phyloP scores from a whole-genome alignment of 345 rosid genomes.

The Triadica sebifera region DNA sequence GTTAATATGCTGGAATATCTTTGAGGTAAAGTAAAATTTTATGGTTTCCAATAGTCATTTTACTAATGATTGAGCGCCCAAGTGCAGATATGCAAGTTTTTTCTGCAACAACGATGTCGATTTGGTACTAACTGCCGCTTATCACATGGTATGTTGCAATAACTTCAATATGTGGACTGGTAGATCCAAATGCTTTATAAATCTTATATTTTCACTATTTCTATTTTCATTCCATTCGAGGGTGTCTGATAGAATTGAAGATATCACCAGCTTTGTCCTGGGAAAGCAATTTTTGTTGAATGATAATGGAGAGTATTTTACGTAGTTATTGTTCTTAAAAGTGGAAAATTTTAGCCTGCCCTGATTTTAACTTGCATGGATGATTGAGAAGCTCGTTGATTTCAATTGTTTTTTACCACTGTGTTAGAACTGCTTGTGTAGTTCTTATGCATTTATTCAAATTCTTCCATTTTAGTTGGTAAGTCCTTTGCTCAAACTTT shows the following conservation, averaged over 20 bases:
- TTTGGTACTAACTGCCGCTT: conserved; percentile 87
- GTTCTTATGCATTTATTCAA: not conserved
- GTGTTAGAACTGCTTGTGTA: not conserved
- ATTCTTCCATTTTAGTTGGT: not conserved
- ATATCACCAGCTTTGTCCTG: not conserved
- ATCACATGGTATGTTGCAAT: conserved; percentile 78
- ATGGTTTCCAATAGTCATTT: conserved; percentile 20
- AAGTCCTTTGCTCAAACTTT: conserved; percentile 8
- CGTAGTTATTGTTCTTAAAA: conserved; percentile 2
- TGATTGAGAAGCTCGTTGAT: not conserved
- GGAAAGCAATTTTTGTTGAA: conserved; percentile 6
- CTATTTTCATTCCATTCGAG: not conserved
- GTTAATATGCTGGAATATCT: not conserved
- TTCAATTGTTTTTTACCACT: not conserved
- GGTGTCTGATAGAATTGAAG: not conserved
- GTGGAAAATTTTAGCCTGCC: not conserved
- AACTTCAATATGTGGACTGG: conserved; percentile 18
- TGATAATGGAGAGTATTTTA: conserved; percentile 4
- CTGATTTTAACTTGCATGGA: not conserved
- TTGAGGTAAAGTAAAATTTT: conserved; percentile 6
- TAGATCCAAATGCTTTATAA: conserved; percentile 5
- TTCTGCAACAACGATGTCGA: conserved; percentile 92
- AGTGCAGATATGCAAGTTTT: conserved; percentile 99
- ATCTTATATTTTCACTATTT: conserved; percentile 6
- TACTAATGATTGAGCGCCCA: conserved; percentile 53